Evolutionary conservation across 768 basidiomycete species (phyloP).

Genomic region (Hemileccinum rubropunctum): DNA sequence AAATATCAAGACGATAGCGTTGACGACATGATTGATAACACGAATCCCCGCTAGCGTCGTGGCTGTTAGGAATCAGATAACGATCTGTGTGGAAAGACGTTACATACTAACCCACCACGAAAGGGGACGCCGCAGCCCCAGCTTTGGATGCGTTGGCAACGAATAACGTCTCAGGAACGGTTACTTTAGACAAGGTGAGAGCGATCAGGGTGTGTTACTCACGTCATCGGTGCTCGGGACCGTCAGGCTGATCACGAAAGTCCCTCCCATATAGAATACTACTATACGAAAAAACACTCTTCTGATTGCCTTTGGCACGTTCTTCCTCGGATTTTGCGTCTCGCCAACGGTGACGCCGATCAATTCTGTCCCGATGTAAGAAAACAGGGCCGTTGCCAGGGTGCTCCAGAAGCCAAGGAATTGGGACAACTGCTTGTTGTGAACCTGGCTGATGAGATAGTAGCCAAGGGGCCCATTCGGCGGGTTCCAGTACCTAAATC

Average conservation of each 20-base stretch:
- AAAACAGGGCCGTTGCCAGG: slow-evolving; percentile 25
- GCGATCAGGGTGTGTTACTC: slow-evolving; percentile 15
- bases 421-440: slow-evolving; percentile 35
- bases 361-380: slow-evolving; percentile 45
- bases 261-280: slow-evolving; percentile 29
- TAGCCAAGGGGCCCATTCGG: slow-evolving; percentile 20
- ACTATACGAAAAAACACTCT: slow-evolving; percentile 39
- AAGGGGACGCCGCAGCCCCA: slow-evolving; percentile 32
- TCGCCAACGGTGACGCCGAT: slow-evolving; percentile 32
- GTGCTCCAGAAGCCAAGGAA: slow-evolving; percentile 34
- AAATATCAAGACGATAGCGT: slow-evolving; percentile 44
- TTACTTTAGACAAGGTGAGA: slow-evolving; percentile 3
- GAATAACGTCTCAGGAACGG: slow-evolving; percentile 25
- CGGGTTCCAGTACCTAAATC: slow-evolving; percentile 46
- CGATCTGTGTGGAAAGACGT: slow-evolving; percentile 7
- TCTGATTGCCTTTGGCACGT: slow-evolving; percentile 40
- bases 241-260: slow-evolving; percentile 40
- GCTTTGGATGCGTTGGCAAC: slow-evolving; percentile 24
- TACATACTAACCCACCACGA: slow-evolving; percentile 43
- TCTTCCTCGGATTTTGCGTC: slow-evolving; percentile 44
- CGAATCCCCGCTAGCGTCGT: slow-evolving; percentile 44
- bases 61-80: slow-evolving; percentile 26
- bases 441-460: slow-evolving; percentile 28
- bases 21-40: slow-evolving; percentile 41
- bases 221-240: slow-evolving; percentile 40